These are phyloP conservation scores for Cymbopogon citratus DNA, from an alignment of 176 grass and related monocot species.

Conservation along the genomic window DNA sequence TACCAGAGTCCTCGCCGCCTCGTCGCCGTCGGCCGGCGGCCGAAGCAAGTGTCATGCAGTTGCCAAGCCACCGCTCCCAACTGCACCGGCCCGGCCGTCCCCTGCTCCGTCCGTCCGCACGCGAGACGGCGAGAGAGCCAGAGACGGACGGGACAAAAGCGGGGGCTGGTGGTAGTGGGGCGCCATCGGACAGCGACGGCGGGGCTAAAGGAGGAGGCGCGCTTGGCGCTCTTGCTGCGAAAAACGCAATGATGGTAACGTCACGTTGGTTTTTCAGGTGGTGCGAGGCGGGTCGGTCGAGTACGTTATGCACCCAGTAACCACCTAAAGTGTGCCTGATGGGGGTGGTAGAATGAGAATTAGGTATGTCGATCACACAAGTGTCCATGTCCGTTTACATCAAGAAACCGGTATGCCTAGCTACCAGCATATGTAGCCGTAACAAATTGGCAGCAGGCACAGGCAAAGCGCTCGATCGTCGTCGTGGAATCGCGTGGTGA, in stretches of 20 bases:
- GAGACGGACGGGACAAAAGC: not conserved
- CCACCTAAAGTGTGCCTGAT: constrained; percentile 28
- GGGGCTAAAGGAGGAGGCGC: not conserved
- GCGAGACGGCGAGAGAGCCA: not conserved
- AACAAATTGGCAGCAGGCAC: not conserved
- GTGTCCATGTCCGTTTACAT: constrained; percentile 31
- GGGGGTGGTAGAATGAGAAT: constrained; percentile 8
- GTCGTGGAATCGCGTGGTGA: not conserved
- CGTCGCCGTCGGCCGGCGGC: not conserved
- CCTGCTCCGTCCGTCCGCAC: not conserved
- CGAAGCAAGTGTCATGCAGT: not conserved
- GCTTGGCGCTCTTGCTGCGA: not conserved
- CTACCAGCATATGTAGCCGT: not conserved
- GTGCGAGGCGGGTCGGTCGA: not conserved
- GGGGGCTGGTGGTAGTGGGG: constrained; percentile 13
- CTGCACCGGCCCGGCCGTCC: no score
- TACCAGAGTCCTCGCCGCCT: not conserved
- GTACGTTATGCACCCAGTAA: not conserved
- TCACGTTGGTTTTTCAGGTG: constrained; percentile 17
- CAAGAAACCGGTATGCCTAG: constrained; percentile 50
- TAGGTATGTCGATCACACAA: constrained; percentile 44
- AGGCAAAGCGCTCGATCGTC: not conserved
- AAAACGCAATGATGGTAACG: constrained; percentile 26
- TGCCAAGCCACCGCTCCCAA: not conserved
- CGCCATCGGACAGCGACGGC: constrained; percentile 29